Evolutionary conservation across 768 basidiomycete species (phyloP), one percentile per base, ranked within the genome.

Genomic region (Gymnopilus dilepis): DNA sequence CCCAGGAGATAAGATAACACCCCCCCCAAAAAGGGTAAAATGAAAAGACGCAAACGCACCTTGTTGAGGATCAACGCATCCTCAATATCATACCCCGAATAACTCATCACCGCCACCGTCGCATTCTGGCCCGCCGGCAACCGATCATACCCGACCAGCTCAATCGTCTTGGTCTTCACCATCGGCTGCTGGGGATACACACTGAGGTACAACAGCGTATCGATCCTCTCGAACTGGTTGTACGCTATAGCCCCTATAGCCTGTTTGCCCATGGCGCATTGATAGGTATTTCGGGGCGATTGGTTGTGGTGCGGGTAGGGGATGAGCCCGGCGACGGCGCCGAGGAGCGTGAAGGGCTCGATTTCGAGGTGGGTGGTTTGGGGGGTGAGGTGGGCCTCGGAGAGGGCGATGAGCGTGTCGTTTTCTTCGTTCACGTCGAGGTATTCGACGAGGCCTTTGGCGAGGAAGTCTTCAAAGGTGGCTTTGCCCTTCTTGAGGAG

Each of bases 211-310:
- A 99, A 83, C 38, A 99, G 84, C 0, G 97, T 99, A 74, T 99
- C 97, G 72, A 99, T 99, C 45, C 97, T 87, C 71, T 95, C 94
- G 66, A 98, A 87, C 74, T 99, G 97, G 74, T 99, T 99, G 77
- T 96, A 97, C 0, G 90, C 97, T 63, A 99, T 99, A 12, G 96
- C 96, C 21, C 97, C 97, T 65, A 99, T 99, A 2, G 97, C 97
- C 80, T 99, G 97, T 80, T 99, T 99, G 57, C 97, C 97, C 97
- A 99, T 99, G 58, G 97, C 97, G 71, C 97, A 99, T 79, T 99
- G 97, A 73, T 99, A 99, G 9, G 97, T 99, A 71, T 99, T 99
- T 57, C 97, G 91, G 2, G 97, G 97, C 4, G 97, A 99, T 72
- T 99, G 97, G 71, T 99, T 99, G 74, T 99, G 97, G 73, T 99